A percentile compares a stretch with the other conserved stretches of the same genome.
These are phyloP conservation scores for Boehmeria nivea DNA, from an alignment of 306 rosid species.

Conservation along the genomic window DNA sequence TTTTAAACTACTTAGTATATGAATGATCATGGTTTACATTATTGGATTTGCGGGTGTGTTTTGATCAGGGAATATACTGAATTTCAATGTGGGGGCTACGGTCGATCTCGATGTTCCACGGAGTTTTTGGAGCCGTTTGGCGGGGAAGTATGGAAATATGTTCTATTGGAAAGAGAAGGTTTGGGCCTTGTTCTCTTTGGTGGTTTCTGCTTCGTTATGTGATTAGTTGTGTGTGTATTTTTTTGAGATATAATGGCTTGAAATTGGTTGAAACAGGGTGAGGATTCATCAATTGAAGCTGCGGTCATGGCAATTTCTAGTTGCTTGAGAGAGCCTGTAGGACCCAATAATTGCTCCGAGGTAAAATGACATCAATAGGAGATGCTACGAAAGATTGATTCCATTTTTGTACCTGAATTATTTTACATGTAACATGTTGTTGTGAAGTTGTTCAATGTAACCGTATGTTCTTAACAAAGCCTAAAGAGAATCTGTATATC, in stretches of 20 bases:
- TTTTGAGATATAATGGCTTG: neutral
- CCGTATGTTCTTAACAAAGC: no score
- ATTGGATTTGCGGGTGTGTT: neutral
- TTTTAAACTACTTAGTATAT: neutral
- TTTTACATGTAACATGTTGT: no score
- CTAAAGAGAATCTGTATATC: no score
- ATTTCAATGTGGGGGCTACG: slow-evolving; percentile 85
- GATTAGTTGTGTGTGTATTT: neutral
- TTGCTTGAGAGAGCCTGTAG: slow-evolving; percentile 89
- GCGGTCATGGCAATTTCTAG: slow-evolving; percentile 70
- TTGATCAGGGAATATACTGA: slow-evolving; percentile 77
- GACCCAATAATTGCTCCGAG: slow-evolving; percentile 77
- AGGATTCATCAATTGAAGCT: slow-evolving; percentile 88
- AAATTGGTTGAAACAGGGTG: slow-evolving; percentile 69
- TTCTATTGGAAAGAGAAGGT: slow-evolving; percentile 98
- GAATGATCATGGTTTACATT: no score
- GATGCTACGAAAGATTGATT: no score
- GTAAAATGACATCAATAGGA: slow-evolving; percentile 32
- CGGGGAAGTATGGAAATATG: slow-evolving; percentile 89
- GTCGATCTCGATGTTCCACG: slow-evolving; percentile 87
- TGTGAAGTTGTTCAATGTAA: no score
- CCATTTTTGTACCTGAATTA: no score
- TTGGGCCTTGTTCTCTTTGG: no score
- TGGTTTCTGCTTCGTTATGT: no score
- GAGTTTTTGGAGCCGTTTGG: slow-evolving; percentile 95